Conservation (phyloP, 805 yeast genomes). For the Kodamaea leandrae region DNA sequence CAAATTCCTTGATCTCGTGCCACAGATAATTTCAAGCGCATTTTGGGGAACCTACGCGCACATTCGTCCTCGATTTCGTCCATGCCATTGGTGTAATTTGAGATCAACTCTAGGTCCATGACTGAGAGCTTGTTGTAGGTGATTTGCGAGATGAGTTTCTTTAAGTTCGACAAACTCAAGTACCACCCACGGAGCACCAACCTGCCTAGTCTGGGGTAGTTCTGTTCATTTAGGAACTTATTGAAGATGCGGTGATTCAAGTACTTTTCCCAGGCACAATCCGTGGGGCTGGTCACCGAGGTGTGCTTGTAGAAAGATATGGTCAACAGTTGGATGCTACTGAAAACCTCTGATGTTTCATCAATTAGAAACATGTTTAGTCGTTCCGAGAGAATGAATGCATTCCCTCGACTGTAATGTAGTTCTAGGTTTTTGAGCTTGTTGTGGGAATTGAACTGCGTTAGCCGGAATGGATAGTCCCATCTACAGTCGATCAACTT, state of each 20-base stretch:
- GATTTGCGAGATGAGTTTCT: background rate
- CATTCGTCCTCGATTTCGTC: slow-evolving; percentile 9
- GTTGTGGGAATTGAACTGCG: slow-evolving; percentile 29
- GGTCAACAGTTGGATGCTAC: slow-evolving; percentile 14
- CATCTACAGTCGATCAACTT: slow-evolving; percentile 48
- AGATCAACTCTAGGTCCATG: slow-evolving; percentile 12
- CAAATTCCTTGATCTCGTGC: slow-evolving; percentile 5
- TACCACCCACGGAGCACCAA: slow-evolving; percentile 25
- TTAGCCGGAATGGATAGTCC: slow-evolving; percentile 53
- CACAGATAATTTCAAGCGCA: slow-evolving; percentile 7
- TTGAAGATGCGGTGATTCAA: slow-evolving; percentile 14
- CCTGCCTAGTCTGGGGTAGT: slow-evolving; percentile 17
- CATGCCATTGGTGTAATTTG: slow-evolving; percentile 7
- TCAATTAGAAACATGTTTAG: slow-evolving; percentile 27
- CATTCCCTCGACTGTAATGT: slow-evolving; percentile 25
- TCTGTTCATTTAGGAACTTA: slow-evolving; percentile 8
- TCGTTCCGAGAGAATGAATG: slow-evolving; percentile 39
- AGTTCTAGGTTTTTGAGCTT: slow-evolving; percentile 24
- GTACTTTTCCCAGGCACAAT: slow-evolving; percentile 12
- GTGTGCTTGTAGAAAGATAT: slow-evolving; percentile 15
- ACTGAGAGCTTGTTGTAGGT: slow-evolving; percentile 9
- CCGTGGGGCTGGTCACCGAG: slow-evolving; percentile 10
- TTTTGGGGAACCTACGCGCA: slow-evolving; percentile 3
- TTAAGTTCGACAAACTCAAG: slow-evolving; percentile 12
- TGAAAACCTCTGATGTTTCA: slow-evolving; percentile 19